These are phyloP conservation scores for Kwoniella europaea DNA, from an alignment of 768 basidiomycete genomes.

Conservation along the genomic window DNA sequence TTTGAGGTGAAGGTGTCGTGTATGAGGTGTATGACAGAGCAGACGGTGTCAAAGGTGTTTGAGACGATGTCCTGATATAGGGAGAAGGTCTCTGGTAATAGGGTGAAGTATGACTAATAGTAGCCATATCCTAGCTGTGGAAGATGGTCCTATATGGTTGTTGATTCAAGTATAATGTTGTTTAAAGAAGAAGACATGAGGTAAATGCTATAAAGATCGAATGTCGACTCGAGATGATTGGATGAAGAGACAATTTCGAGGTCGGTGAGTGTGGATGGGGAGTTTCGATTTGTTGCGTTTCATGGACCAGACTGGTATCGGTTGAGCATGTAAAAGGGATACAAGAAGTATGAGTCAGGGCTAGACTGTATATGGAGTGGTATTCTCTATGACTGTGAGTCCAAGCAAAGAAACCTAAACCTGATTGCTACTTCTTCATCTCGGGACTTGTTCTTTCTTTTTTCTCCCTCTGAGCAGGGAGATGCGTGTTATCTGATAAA, in stretches of 20 bases:
- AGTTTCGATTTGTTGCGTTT: conserved; percentile 1
- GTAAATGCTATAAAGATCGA: neutral
- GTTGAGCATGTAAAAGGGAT: conserved; percentile 1
- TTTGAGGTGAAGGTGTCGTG: conserved; percentile 23
- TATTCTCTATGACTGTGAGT: too few relatives aligned
- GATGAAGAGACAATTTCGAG: conserved; percentile 1
- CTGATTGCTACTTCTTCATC: neutral
- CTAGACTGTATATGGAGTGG: neutral
- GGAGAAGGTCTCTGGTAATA: conserved; percentile 20
- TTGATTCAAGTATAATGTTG: neutral
- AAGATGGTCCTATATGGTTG: neutral
- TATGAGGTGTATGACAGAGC: conserved; percentile 15
- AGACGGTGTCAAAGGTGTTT: conserved; percentile 22
- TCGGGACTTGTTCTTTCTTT: conserved; percentile 10
- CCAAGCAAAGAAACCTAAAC: neutral
- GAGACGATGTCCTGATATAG: conserved; percentile 19
- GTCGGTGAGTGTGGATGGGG: neutral
- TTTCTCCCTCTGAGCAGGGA: neutral
- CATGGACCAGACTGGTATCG: neutral
- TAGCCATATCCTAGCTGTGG: conserved; percentile 13
- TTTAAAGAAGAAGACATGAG: neutral
- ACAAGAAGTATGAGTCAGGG: neutral
- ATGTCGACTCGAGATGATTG: neutral
- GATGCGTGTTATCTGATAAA: conserved; percentile 22
- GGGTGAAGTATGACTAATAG: conserved; percentile 19